Evolutionary conservation across 352 stramenopile species (phyloP).

Genomic region (Phytopythium mirpurense): DNA sequence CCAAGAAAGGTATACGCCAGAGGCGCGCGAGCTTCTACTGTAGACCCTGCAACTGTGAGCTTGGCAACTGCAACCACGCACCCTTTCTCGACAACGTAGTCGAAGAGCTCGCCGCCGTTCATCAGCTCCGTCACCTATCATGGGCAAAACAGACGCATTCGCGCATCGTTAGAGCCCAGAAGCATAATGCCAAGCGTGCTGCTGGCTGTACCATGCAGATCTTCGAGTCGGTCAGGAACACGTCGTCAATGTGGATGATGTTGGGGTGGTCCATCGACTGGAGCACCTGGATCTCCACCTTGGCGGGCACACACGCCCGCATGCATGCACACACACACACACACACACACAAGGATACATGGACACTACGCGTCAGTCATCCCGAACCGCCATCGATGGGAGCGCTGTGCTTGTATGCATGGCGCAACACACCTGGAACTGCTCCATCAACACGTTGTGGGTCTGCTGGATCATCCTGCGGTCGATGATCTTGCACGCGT

Average conservation of each 20-base stretch:
- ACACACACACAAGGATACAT: not conserved
- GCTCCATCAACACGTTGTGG: conserved; percentile 77
- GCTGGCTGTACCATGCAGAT: conserved; percentile 86
- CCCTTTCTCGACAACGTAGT: conserved; percentile 89
- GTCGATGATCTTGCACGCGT: conserved; percentile 88
- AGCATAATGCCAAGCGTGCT: too few relatives aligned
- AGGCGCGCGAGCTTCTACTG: not conserved
- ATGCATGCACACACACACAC: not conserved
- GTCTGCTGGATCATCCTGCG: conserved; percentile 63
- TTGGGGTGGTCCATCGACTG: conserved; percentile 86
- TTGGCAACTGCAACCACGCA: conserved; percentile 9
- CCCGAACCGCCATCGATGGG: not conserved
- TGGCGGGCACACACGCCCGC: too few relatives aligned
- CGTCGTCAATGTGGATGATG: conserved; percentile 87
- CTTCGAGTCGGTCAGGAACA: conserved; percentile 79
- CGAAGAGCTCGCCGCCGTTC: conserved; percentile 85
- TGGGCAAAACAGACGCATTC: not conserved
- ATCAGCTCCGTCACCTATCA: conserved; percentile 85
- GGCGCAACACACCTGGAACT: conserved; percentile 65
- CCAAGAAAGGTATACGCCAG: not conserved
- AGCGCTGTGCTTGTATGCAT: too few relatives aligned
- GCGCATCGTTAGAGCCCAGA: too few relatives aligned
- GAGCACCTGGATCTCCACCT: conserved; percentile 90
- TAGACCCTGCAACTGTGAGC: too few relatives aligned
- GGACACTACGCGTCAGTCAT: not conserved